phyloP scores from a whole-genome alignment of 2,329 filamentous ascomycete species.

The Piedraia hortae region DNA sequence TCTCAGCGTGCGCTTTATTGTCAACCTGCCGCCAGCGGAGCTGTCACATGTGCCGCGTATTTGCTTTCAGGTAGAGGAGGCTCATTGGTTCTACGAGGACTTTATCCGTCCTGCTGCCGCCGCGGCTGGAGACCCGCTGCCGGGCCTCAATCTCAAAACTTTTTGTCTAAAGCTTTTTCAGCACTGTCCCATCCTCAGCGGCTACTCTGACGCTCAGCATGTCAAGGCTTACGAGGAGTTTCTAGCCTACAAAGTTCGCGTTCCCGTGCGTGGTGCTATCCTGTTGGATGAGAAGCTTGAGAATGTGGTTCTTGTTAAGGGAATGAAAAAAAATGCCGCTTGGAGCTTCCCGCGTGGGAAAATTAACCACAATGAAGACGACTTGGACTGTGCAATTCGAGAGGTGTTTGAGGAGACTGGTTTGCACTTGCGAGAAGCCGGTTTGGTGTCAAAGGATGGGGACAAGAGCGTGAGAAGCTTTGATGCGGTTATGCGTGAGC shows the following conservation, averaged over 20 bases:
- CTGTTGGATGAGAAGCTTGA: conserved; percentile 89
- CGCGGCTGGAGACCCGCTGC: conserved; percentile 44
- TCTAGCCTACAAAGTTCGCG: conserved; percentile 73
- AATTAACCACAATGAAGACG: conserved; percentile 91
- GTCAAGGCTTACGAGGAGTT: conserved; percentile 74
- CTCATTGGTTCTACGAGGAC: conserved; percentile 99
- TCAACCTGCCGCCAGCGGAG: conserved; percentile 83
- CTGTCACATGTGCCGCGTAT: conserved; percentile 73
- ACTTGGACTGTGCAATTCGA: conserved; percentile 74
- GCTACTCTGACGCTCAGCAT: conserved; percentile 52
- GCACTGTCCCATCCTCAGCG: conserved; percentile 68
- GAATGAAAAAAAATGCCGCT: conserved; percentile 87
- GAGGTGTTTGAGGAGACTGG: conserved; percentile 95
- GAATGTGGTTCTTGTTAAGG: conserved; percentile 73
- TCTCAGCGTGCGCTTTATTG: conserved; percentile 89
- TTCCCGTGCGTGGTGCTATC: conserved; percentile 83
- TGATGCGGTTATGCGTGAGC: conserved; percentile 68
- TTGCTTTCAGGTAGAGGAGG: conserved; percentile 96
- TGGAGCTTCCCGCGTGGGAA: conserved; percentile 96
- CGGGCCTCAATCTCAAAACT: conserved; percentile 55
- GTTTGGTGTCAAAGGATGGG: conserved; percentile 40
- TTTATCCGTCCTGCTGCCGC: conserved; percentile 48
- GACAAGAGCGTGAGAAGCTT: conserved; percentile 40
- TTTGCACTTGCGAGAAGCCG: conserved; percentile 49
- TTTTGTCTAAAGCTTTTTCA: conserved; percentile 84